A percentile compares a stretch with the other conserved stretches of the same genome.
These are phyloP conservation scores for Plantago coronopus DNA, from an alignment of 305 asterid species.

Conservation along the genomic window DNA sequence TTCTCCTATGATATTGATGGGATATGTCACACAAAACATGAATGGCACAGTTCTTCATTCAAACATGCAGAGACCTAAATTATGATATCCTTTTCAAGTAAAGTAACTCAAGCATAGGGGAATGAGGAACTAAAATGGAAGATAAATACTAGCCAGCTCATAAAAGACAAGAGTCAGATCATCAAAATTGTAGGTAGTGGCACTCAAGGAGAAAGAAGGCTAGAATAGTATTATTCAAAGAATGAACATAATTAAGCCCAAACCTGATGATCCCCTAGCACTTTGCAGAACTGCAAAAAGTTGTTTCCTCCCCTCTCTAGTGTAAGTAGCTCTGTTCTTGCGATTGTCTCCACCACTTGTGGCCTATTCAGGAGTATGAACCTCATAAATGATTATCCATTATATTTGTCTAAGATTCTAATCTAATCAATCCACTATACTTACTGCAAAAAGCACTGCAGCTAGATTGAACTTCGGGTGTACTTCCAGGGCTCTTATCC, in stretches of 20 bases:
- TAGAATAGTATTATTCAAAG: constrained; percentile 17
- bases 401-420: constrained; percentile 19
- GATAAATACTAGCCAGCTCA: constrained; percentile 15
- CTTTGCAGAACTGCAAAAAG: constrained; percentile 96
- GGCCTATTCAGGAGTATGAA: constrained; percentile 48
- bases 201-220: constrained; percentile 17
- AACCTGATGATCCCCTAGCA: constrained; percentile 99
- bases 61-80: too few relatives aligned
- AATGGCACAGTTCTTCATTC: too few relatives aligned
- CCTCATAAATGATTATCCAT: constrained; percentile 13
- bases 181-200: constrained; percentile 14
- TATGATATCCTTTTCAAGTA: too few relatives aligned
- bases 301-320: constrained; percentile 96
- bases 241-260: constrained; percentile 12
- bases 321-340: constrained; percentile 83
- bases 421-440: constrained; percentile 26
- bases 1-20: too few relatives aligned
- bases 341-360: constrained; percentile 73
- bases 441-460: constrained; percentile 85
- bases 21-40: too few relatives aligned
- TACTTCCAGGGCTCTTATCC: constrained; percentile 85
- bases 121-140: constrained; percentile 11
- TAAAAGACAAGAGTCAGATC: constrained; percentile 21
- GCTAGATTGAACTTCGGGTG: constrained; percentile 91
- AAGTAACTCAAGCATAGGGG: constrained; percentile 19